Conservation (phyloP, 345 rosid species). For the Salix viminalis region DNA sequence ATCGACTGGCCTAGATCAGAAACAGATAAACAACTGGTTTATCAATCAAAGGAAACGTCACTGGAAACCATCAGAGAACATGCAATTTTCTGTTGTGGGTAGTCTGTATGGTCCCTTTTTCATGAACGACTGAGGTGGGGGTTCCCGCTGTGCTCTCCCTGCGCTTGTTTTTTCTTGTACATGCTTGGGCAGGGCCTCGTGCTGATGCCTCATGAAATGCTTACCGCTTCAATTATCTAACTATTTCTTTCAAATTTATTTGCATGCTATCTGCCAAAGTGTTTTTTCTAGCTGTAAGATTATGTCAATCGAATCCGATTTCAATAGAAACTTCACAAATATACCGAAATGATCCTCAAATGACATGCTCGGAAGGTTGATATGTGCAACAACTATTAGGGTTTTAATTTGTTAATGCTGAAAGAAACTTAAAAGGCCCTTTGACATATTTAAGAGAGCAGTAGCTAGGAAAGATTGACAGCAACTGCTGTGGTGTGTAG, state of each 20-base stretch:
- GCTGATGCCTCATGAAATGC: background rate
- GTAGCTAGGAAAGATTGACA: too few relatives aligned
- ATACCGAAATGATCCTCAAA: background rate
- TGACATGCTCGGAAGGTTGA: background rate
- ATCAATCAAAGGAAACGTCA: conserved; percentile 62
- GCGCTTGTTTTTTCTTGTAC: background rate
- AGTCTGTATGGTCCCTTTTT: conserved; percentile 31
- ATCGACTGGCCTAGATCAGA: conserved; percentile 52
- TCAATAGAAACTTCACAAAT: background rate
- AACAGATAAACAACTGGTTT: conserved; percentile 63
- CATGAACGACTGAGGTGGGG: conserved; percentile 14
- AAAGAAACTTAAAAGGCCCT: too few relatives aligned
- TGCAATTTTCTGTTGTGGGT: conserved; percentile 47
- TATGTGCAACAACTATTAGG: too few relatives aligned
- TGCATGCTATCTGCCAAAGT: background rate
- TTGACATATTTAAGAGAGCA: too few relatives aligned
- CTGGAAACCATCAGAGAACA: conserved; percentile 53
- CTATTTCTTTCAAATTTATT: background rate
- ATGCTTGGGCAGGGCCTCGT: background rate
- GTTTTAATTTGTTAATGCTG: too few relatives aligned
- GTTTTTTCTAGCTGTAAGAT: conserved; percentile 5
- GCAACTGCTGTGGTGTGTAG: too few relatives aligned
- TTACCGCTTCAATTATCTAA: background rate
- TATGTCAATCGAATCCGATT: background rate
- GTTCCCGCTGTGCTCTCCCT: background rate